Conservation (phyloP, 2,329 filamentous ascomycete genomes). For the Cryphonectria naterciae region DNA sequence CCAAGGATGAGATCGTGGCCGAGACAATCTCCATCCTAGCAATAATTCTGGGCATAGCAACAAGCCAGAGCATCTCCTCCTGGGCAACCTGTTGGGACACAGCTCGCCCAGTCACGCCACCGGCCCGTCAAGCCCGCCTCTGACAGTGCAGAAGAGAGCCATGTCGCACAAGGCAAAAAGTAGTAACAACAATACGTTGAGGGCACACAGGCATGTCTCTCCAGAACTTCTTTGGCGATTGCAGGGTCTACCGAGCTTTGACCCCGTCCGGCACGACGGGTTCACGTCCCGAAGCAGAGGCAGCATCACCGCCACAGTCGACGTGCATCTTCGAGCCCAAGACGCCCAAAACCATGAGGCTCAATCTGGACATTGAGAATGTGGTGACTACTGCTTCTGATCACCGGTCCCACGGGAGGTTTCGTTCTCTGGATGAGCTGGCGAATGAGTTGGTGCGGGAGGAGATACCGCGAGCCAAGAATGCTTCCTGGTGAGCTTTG, state of each 20-base stretch:
- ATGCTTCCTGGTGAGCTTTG: neutral
- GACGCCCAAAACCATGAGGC: slow-evolving; percentile 39
- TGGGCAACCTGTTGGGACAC: neutral
- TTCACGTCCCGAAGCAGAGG: slow-evolving; percentile 3
- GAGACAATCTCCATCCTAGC: slow-evolving; percentile 19
- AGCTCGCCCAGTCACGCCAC: neutral
- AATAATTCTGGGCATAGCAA: neutral
- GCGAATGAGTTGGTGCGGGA: neutral
- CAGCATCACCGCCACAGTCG: slow-evolving; percentile 22
- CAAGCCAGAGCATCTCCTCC: slow-evolving; percentile 8
- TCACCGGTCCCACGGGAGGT: neutral
- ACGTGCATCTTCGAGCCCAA: slow-evolving; percentile 35
- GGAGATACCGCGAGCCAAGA: neutral
- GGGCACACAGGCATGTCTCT: neutral
- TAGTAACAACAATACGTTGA: neutral
- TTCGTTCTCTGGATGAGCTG: neutral
- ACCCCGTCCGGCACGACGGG: neutral
- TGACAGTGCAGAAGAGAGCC: neutral
- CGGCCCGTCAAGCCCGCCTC: neutral
- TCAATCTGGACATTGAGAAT: slow-evolving; percentile 7
- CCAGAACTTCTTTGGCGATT: neutral
- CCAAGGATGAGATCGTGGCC: slow-evolving; percentile 23
- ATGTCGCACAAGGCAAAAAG: neutral
- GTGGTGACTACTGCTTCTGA: slow-evolving; percentile 9
- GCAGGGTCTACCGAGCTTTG: neutral